These are phyloP conservation scores for Smittium culicis DNA, from an alignment of 371 early-diverging fungal genomes.

Conservation along the genomic window DNA sequence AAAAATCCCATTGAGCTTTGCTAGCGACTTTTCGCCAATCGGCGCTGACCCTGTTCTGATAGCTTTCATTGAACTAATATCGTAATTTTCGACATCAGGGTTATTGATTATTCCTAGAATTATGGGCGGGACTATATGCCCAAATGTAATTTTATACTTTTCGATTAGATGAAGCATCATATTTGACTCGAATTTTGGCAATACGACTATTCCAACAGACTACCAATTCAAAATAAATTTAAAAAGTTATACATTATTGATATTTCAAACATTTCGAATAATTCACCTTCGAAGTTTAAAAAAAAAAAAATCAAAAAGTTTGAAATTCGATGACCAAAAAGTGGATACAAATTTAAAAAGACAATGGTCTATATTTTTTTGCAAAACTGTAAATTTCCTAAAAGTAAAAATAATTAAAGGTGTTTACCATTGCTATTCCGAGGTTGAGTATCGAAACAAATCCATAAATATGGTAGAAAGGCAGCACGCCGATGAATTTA, in stretches of 20 bases:
- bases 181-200: conserved; percentile 44
- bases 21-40: conserved; percentile 37
- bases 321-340: too few relatives aligned
- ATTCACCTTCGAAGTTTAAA: not conserved
- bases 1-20: conserved; percentile 5
- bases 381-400: too few relatives aligned
- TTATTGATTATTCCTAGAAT: conserved; percentile 48
- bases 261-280: not conserved
- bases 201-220: conserved; percentile 26
- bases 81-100: conserved; percentile 50
- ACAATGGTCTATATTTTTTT: too few relatives aligned
- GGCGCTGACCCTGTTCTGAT: conserved; percentile 76
- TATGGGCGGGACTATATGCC: conserved; percentile 69
- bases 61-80: conserved; percentile 44
- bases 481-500: conserved; percentile 26
- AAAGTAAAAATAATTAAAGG: too few relatives aligned
- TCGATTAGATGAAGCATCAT: conserved; percentile 47
- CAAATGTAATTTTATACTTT: conserved; percentile 46
- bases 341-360: too few relatives aligned
- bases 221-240: not conserved
- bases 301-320: too few relatives aligned
- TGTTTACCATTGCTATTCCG: conserved; percentile 8
- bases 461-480: conserved; percentile 65
- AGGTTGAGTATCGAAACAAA: conserved; percentile 23
- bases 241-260: not conserved